Evolutionary conservation across 164 flowering plant genomes (phyloP), one percentile per base, ranked within the genome.

Genomic region (Malania oleifera): DNA sequence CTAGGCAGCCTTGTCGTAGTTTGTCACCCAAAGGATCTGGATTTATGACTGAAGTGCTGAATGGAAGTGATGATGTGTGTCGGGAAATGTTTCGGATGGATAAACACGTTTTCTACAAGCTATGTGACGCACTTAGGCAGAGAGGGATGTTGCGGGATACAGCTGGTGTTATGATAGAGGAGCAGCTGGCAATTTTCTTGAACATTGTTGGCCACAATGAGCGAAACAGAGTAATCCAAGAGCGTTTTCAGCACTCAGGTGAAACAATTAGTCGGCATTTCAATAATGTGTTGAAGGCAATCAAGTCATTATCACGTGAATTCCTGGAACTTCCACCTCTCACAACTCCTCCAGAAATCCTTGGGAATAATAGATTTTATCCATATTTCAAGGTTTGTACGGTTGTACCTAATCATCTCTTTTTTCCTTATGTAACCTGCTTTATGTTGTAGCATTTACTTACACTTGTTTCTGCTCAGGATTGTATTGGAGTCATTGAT

Each of bases 241-340:
- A 84, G 52, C 67, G 95, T 39, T 87, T 76, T 73, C 86, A 78
- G 62, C 95, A 84, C 73, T 87, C 95, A 17, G 90, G 95, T 23
- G 90, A 87, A 70, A 87, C 95, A 55, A 81, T 87, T 23, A 87
- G 90, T 63, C 72, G 95, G 38, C 78, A 84, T 71, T 87, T 84
- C 52, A 87, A 87, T 51, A 81, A 76, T 70, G 85, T 83, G 1
- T 50, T 87, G 75, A 84, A 81, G 73, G 88, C 88, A 53, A 68
- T 87, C 55, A 84, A 84, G 71, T 82, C 90, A n/a, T 64, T 84
- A 29, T 79, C 90, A 1, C 84, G 80, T 46, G 86, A 87, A 69
- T 70, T 84, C 51, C 70, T 87, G 47, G 73, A 69, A 27, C 66
- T 76, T 9, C 84, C 87, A 38, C 73, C 78, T 13, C 37, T 52